phyloP scores from a whole-genome alignment of 164 flowering plant species.

The Hamamelis virginiana region DNA sequence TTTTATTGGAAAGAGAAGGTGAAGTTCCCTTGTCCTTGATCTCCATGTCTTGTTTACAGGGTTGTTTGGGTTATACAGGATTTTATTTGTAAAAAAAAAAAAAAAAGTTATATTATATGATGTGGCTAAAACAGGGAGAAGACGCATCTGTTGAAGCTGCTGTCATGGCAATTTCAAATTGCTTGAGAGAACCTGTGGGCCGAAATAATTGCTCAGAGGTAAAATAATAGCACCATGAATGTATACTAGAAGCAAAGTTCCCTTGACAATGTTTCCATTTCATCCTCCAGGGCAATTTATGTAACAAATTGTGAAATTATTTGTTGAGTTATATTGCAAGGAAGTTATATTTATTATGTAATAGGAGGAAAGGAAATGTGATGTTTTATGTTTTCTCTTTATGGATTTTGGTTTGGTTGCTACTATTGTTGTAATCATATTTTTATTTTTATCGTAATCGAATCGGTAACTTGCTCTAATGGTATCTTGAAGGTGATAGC shows the following conservation, averaged over 20 bases:
- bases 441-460: too few species aligned
- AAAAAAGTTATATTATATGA: not conserved
- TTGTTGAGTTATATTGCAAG: too few species aligned
- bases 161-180: conserved; percentile 82
- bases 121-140: conserved; percentile 72
- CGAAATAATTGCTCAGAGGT: conserved; percentile 79
- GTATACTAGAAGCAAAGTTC: not conserved
- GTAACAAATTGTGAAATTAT: not conserved
- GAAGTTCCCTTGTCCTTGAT: not conserved
- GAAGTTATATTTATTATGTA: not conserved
- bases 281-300: not conserved
- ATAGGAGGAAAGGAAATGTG: too few species aligned
- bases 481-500: too few species aligned
- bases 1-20: conserved; percentile 99
- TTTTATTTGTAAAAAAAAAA: not conserved
- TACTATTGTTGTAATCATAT: too few species aligned
- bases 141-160: conserved; percentile 95
- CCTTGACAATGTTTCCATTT: not conserved
- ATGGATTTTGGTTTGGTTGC: too few species aligned
- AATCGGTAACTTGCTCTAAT: too few species aligned
- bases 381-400: too few species aligned
- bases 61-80: not conserved
- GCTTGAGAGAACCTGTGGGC: conserved; percentile 89
- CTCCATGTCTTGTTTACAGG: not conserved
- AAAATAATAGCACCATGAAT: conserved; percentile 26